Evolutionary conservation across 805 yeast species (phyloP).

Genomic region (Blastobotrys parvus): DNA sequence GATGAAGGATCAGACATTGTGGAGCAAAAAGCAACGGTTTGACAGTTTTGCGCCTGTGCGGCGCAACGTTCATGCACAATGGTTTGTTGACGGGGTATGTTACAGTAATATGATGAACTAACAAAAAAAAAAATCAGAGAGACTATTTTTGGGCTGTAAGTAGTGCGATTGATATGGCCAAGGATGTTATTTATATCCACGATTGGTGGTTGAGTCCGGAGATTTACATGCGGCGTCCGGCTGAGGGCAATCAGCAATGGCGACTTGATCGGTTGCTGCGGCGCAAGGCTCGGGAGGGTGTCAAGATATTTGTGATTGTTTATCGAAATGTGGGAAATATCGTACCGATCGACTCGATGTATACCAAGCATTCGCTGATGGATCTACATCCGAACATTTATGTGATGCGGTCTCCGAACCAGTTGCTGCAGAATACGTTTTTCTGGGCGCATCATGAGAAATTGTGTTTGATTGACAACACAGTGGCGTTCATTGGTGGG

Average conservation of each 20-base stretch:
- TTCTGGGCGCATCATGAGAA: slow-evolving; percentile 99
- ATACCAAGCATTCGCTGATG: slow-evolving; percentile 88
- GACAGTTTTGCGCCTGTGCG: slow-evolving; percentile 90
- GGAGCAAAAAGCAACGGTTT: slow-evolving; percentile 73
- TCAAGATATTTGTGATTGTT: slow-evolving; percentile 82
- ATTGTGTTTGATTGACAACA: slow-evolving; percentile 75
- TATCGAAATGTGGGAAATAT: slow-evolving; percentile 92
- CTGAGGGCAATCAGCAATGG: slow-evolving; percentile 90
- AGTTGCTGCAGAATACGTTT: slow-evolving; percentile 80
- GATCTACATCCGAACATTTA: slow-evolving; percentile 80
- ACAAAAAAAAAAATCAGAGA: slow-evolving; percentile 29
- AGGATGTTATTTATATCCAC: slow-evolving; percentile 86
- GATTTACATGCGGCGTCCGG: slow-evolving; percentile 84
- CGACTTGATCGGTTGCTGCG: slow-evolving; percentile 82
- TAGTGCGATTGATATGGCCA: slow-evolving; percentile 86
- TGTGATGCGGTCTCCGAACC: slow-evolving; percentile 92
- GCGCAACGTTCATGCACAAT: slow-evolving; percentile 78
- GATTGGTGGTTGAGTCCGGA: slow-evolving; percentile 99
- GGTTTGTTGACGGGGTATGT: slow-evolving; percentile 77
- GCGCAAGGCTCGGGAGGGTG: slow-evolving; percentile 89
- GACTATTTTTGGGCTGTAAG: slow-evolving; percentile 96
- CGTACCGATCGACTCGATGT: slow-evolving; percentile 86
- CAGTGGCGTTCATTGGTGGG: slow-evolving; percentile 89
- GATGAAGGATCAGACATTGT: slow-evolving; percentile 59
- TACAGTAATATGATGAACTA: slow-evolving; percentile 16